Percentiles rank a stretch among this genome's conserved stretches.
phyloP scores from a whole-genome alignment of 148 eudicot species.

The Vaccinium macrocarpon region DNA sequence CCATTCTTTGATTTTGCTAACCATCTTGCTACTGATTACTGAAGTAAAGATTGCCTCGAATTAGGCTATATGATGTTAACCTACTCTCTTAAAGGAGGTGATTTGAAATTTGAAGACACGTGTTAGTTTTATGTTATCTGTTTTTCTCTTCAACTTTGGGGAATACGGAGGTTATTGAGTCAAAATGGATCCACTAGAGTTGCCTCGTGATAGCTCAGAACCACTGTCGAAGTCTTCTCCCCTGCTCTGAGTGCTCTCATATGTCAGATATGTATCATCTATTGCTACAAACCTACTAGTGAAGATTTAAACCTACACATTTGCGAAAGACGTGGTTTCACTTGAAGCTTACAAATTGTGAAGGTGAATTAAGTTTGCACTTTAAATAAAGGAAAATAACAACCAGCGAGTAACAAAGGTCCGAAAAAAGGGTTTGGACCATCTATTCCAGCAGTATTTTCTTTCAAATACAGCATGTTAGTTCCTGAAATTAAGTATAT shows the following conservation, averaged over 20 bases:
- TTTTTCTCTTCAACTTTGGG: background rate
- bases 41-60: background rate
- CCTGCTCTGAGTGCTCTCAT: background rate
- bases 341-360: background rate
- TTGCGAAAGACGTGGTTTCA: background rate
- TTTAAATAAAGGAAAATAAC: background rate
- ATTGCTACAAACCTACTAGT: background rate
- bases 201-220: background rate
- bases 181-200: background rate
- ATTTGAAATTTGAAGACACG: background rate
- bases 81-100: background rate
- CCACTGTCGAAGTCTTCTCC: background rate
- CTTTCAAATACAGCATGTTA: background rate
- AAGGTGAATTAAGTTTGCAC: background rate
- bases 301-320: background rate
- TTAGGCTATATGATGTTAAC: background rate
- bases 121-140: background rate
- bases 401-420: too few relatives aligned
- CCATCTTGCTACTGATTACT: background rate
- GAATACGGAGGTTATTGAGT: background rate
- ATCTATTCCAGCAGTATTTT: background rate
- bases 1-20: background rate
- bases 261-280: background rate
- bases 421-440: background rate
- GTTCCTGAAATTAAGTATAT: background rate